These are phyloP conservation scores for Petasospora fabianii DNA, from an alignment of 1,139 yeast genomes.

Conservation along the genomic window DNA sequence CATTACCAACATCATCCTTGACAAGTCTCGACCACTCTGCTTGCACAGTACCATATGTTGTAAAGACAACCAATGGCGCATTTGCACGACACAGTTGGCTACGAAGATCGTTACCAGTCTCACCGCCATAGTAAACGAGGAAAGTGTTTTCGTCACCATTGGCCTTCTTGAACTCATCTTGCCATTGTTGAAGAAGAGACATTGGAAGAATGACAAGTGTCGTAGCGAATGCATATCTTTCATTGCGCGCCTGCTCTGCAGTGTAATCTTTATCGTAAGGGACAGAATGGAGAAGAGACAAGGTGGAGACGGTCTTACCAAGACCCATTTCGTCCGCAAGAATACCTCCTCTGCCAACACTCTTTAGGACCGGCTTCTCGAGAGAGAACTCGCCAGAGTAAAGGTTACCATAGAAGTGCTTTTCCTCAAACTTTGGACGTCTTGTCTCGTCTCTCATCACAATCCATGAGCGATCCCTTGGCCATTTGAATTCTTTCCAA, in stretches of 20 bases:
- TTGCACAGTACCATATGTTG: conserved; percentile 86
- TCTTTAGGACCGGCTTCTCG: conserved; percentile 58
- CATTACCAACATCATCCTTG: conserved; percentile 5
- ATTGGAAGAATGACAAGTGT: conserved; percentile 87
- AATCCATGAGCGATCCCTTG: conserved; percentile 42
- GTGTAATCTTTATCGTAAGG: conserved; percentile 42
- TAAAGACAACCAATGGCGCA: conserved; percentile 72
- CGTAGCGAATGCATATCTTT: conserved; percentile 60
- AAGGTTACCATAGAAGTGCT: conserved; percentile 69
- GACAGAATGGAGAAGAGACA: conserved; percentile 65
- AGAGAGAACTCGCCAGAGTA: conserved; percentile 79
- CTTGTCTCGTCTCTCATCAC: conserved; percentile 24
- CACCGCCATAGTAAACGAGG: conserved; percentile 73
- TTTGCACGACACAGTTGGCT: conserved; percentile 38
- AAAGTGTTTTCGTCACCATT: conserved; percentile 45
- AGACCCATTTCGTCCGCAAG: conserved; percentile 98
- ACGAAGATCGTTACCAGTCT: conserved; percentile 44
- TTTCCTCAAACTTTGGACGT: conserved; percentile 17
- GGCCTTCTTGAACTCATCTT: conserved; percentile 65
- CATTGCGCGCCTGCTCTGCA: conserved; percentile 7
- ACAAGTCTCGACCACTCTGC: conserved; percentile 54
- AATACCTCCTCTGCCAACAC: conserved; percentile 74
- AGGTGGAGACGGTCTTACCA: conserved; percentile 85
- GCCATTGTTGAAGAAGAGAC: conserved; percentile 91
- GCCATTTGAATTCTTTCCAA: conserved; percentile 84